These are phyloP conservation scores for Niebla homalea DNA, from an alignment of 495 filamentous ascomycete genomes.

Conservation along the genomic window DNA sequence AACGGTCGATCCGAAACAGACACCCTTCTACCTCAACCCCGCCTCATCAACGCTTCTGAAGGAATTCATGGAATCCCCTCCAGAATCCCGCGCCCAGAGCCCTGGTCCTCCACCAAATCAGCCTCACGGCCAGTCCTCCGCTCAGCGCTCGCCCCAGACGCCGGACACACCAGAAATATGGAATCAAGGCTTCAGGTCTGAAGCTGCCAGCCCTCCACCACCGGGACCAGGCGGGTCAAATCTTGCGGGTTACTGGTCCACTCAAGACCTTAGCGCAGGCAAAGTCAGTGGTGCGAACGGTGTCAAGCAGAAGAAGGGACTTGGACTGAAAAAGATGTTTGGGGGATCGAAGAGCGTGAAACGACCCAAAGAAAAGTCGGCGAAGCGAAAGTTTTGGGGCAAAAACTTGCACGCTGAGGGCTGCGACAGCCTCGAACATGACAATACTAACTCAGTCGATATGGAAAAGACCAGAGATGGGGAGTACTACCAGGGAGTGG, in stretches of 20 bases:
- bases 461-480: slow-evolving; percentile 1
- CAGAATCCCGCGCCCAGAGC: slow-evolving; percentile 9
- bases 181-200: neutral
- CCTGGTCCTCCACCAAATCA: neutral
- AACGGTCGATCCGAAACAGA: slow-evolving; percentile 12
- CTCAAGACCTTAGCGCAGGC: neutral
- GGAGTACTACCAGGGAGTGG: slow-evolving; percentile 15
- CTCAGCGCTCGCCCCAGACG: neutral
- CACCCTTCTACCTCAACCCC: slow-evolving; percentile 17
- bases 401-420: neutral
- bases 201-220: slow-evolving; percentile 2
- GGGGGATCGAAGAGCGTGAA: slow-evolving; percentile 6
- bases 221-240: slow-evolving; percentile 4
- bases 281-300: neutral
- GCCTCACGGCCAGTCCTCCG: neutral
- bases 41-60: slow-evolving; percentile 16
- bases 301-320: slow-evolving; percentile 6
- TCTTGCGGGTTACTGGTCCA: slow-evolving; percentile 1
- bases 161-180: neutral
- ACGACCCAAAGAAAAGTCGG: slow-evolving; percentile 6
- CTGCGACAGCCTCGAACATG: neutral
- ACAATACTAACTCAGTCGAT: neutral
- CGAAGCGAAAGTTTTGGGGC: slow-evolving; percentile 2
- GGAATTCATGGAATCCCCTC: slow-evolving; percentile 16
- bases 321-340: slow-evolving; percentile 16